phyloP scores from a whole-genome alignment of 441 rosid species.

The Macaranga tanarius region DNA sequence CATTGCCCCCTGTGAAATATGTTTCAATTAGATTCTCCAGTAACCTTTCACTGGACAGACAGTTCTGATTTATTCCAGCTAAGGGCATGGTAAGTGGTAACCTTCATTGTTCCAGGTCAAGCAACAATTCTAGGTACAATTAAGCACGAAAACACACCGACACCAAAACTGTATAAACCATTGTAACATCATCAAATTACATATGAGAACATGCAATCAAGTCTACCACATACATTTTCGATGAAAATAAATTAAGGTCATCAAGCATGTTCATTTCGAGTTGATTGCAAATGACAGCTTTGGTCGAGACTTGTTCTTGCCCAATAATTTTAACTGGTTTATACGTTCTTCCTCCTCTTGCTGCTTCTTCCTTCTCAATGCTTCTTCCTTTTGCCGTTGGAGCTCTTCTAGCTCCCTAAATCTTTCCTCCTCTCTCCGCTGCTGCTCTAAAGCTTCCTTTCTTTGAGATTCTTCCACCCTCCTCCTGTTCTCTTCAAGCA shows the following conservation, averaged over 20 bases:
- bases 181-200: conserved; percentile 4
- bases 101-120: not conserved
- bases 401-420: conserved; percentile 77
- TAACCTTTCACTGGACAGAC: no score
- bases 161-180: conserved; percentile 2
- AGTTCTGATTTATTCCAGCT: no score
- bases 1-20: no score
- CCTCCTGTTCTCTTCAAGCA: conserved; percentile 74
- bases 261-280: conserved; percentile 52
- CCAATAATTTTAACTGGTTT: conserved; percentile 85
- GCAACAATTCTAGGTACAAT: not conserved
- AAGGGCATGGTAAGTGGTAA: no score
- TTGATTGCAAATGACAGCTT: conserved; percentile 86
- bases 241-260: not conserved
- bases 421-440: conserved; percentile 77
- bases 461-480: conserved; percentile 84
- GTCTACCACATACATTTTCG: conserved; percentile 6
- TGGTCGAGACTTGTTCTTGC: conserved; percentile 90
- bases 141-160: not conserved
- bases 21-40: no score
- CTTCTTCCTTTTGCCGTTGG: conserved; percentile 83
- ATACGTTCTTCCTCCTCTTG: conserved; percentile 89
- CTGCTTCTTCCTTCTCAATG: conserved; percentile 72
- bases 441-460: conserved; percentile 84
- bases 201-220: not conserved